Conservation (phyloP, 2,329 filamentous ascomycete genomes). For the Basipetospora sp. region DNA sequence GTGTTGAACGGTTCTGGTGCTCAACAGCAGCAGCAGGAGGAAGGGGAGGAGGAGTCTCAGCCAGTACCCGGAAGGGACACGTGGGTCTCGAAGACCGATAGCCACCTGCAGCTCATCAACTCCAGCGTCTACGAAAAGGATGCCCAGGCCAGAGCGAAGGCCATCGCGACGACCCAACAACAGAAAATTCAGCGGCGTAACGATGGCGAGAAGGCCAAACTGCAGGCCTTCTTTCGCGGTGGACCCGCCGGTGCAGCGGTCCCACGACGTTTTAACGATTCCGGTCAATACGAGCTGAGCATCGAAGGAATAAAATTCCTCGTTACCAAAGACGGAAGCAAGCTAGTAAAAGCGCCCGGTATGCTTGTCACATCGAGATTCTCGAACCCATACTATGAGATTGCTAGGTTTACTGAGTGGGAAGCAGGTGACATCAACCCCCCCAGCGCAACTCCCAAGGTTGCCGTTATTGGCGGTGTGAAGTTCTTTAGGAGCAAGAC, state of each 20-base stretch:
- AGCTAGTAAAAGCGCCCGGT: slow-evolving; percentile 63
- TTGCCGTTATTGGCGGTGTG: slow-evolving; percentile 57
- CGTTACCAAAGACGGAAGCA: slow-evolving; percentile 65
- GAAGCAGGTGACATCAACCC: slow-evolving; percentile 4
- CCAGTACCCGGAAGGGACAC: no score
- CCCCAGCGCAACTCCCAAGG: slow-evolving; percentile 51
- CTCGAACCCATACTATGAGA: slow-evolving; percentile 10
- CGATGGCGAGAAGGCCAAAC: slow-evolving; percentile 43
- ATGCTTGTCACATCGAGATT: slow-evolving; percentile 11
- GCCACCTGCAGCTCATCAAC: slow-evolving; percentile 73
- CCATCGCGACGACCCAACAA: slow-evolving; percentile 54
- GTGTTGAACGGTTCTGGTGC: slow-evolving; percentile 39
- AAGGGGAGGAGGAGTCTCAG: slow-evolving; percentile 14
- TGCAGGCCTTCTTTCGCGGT: slow-evolving; percentile 22
- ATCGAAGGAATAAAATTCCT: slow-evolving; percentile 61
- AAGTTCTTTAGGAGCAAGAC: slow-evolving; percentile 74
- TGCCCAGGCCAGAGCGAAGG: slow-evolving; percentile 49
- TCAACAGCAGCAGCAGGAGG: slow-evolving; percentile 10
- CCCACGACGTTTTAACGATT: slow-evolving; percentile 21
- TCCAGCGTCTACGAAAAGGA: slow-evolving; percentile 63
- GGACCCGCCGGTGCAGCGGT: background rate
- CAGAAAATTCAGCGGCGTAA: slow-evolving; percentile 40
- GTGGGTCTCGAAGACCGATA: slow-evolving; percentile 61
- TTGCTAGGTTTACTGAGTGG: slow-evolving; percentile 5
- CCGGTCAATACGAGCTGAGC: slow-evolving; percentile 6